Base-by-base conservation (phyloP, 2,329 filamentous ascomycete species). In the Aspergillus texensis region DNA sequence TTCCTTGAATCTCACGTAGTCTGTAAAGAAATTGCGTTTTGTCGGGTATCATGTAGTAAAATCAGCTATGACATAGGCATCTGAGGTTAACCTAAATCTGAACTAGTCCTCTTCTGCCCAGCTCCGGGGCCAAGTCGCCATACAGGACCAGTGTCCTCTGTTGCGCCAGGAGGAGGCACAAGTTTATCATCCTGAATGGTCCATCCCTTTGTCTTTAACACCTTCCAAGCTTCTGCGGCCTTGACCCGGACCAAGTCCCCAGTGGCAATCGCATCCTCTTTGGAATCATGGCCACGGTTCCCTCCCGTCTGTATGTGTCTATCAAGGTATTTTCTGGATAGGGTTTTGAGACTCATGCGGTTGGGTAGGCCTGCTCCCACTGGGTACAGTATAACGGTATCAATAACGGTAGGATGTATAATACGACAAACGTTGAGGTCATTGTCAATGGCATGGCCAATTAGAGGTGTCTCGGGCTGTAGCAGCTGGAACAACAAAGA, bases 381-480 rank as follows among this genome's bases (percentile, higher is more conserved):
- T 0, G 94, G 93, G 75, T 88, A 99, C 0, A 97, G 84, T 0
- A 97, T 79, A 0, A 93, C 88, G 0, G 94, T 97, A 76, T 98
- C 94, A 71, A 97, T 86, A 60, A 97, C 84, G 0, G 86, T 91
- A 0, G 91, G 91, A 71, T 98, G 95, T 52, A 97, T 89, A 57
- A 98, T 85, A 41, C 94, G 90, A 46, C 90, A 84, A 2, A 90
- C 87, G 74, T 97, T 97, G 61, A 99, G 85, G 72, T 99, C 95
- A 74, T 99, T 99, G 72, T 99, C 95, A 10, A 98, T 87, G 0
- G 93, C 94, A 76, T 99, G 95, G 0, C 95, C 95, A 54, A 99
- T 91, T 0, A 99, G 80, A 0, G 94, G 91, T 0, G 94, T 99
- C 0, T 85, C 80, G 0, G 93, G 91, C 1, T 88, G 85, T 57